Conservation (phyloP, 2,329 filamentous ascomycete species). For the Cephalotrichum gorgonifer region DNA sequence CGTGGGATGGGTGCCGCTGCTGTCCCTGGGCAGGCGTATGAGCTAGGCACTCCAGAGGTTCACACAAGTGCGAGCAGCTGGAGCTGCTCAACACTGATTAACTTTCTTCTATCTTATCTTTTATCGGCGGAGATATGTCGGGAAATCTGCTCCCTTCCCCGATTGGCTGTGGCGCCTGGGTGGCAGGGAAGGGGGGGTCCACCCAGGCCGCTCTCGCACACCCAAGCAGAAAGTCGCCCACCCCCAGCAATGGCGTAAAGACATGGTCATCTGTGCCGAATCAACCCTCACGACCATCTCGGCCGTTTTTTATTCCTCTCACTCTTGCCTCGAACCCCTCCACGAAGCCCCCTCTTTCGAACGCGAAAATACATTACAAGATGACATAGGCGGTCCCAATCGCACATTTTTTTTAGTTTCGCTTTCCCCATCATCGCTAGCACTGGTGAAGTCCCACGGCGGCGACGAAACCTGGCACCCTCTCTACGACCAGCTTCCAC, state of each 20-base stretch:
- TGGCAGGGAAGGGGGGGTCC: slow-evolving; percentile 2
- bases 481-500: neutral
- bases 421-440: slow-evolving; percentile 3
- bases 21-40: too few relatives aligned
- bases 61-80: too few relatives aligned
- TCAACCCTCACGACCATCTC: neutral
- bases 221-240: slow-evolving; percentile 5
- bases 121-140: too few relatives aligned
- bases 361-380: slow-evolving; percentile 4
- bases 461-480: neutral
- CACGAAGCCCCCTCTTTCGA: neutral
- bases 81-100: too few relatives aligned
- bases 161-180: neutral
- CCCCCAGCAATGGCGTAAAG: neutral
- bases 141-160: neutral
- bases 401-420: slow-evolving; percentile 4
- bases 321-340: neutral
- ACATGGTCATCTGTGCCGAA: slow-evolving; percentile 5
- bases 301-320: slow-evolving; percentile 1
- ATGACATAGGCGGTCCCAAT: slow-evolving; percentile 11
- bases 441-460: neutral
- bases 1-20: too few relatives aligned
- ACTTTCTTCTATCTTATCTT: too few relatives aligned
- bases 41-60: too few relatives aligned
- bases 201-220: neutral